phyloP scores from a whole-genome alignment of 441 rosid genomes.

The Francoa sonchifolia region DNA sequence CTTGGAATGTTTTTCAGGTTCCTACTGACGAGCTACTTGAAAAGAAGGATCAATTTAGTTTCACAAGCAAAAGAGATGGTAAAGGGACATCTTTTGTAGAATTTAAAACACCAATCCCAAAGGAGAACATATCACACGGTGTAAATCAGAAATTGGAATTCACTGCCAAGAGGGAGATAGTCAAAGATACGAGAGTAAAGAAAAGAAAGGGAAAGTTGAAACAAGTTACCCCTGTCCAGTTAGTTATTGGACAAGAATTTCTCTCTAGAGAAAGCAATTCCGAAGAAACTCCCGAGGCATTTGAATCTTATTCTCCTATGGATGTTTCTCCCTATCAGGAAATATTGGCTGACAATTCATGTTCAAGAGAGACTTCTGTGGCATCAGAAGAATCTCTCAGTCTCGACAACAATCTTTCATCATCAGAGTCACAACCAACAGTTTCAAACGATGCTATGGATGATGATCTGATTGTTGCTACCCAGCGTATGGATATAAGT shows the following conservation, averaged over 20 bases:
- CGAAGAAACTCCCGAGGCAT: slow-evolving; percentile 34
- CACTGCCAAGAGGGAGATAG: slow-evolving; percentile 36
- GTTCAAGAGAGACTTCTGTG: slow-evolving; percentile 42
- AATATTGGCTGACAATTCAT: slow-evolving; percentile 22
- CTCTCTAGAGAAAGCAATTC: slow-evolving; percentile 26
- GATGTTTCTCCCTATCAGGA: slow-evolving; percentile 71
- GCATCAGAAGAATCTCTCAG: slow-evolving; percentile 38
- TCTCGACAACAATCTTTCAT: slow-evolving; percentile 20
- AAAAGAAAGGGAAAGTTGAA: slow-evolving; percentile 57
- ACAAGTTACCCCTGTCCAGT: slow-evolving; percentile 39
- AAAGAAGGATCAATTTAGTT: slow-evolving; percentile 26
- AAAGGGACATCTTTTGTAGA: slow-evolving; percentile 26
- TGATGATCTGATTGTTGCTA: slow-evolving; percentile 45
- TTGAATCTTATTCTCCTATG: slow-evolving; percentile 74
- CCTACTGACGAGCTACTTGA: slow-evolving; percentile 19
- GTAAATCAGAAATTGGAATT: slow-evolving; percentile 54
- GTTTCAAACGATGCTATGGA: slow-evolving; percentile 29
- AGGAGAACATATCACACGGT: too few relatives aligned
- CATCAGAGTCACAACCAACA: slow-evolving; percentile 24
- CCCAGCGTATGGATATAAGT: slow-evolving; percentile 56
- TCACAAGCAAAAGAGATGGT: slow-evolving; percentile 28
- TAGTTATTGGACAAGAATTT: slow-evolving; percentile 37
- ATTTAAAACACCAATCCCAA: slow-evolving; percentile 45
- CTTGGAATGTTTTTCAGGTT: slow-evolving; percentile 19
- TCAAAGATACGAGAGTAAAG: slow-evolving; percentile 32